Evolutionary conservation across 148 eudicot species (phyloP), one percentile per base, ranked within the genome.

Genomic region (Chenopodium suecicum): DNA sequence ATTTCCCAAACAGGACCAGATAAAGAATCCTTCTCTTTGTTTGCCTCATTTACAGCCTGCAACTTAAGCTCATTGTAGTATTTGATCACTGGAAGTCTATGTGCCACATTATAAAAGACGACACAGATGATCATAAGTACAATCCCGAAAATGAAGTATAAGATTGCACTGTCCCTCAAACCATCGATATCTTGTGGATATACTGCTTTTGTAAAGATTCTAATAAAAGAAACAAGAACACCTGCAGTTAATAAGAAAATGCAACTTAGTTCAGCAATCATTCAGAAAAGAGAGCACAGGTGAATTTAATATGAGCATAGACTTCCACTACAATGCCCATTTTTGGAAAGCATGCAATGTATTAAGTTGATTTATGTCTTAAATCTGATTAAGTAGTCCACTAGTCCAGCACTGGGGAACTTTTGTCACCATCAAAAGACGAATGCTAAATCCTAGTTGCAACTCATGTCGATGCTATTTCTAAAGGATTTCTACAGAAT

Each of bases 121-220:
- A 94, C 78, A 88, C 98, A 92, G 77, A 94, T 32, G 52, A 94
- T 12, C 98, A 97, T 92, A 25, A 92, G 82, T 9, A 83, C 84
- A 62, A 97, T 90, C 66, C 99, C 94, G 56, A 97, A 91, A 25
- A 85, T 69, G 77, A 97, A 97, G 86, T 97, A 97, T 19, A 97
- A 89, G 85, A 91, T 92, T 31, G 98, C 99, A 54, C 99, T 97
- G 62, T 87, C 78, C 81, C 99, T 89, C 44, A 94, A 86, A 62
- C 99, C 99, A 48, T 85, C 23, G 63, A 84, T 67, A 75, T 94
- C 91, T 90, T 94, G 97, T 9, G 99, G 86, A 84, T 89, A 97
- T 48, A 92, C 89, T 20, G 97, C 92, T 86, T 97, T 97, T 56
- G 98, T 92, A 23, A 97, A 86, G 77, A 97, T 88, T 74, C 99